Evolutionary conservation across 768 basidiomycete species (phyloP), one percentile per base, ranked within the genome.

Genomic region (Panellus pusillus): DNA sequence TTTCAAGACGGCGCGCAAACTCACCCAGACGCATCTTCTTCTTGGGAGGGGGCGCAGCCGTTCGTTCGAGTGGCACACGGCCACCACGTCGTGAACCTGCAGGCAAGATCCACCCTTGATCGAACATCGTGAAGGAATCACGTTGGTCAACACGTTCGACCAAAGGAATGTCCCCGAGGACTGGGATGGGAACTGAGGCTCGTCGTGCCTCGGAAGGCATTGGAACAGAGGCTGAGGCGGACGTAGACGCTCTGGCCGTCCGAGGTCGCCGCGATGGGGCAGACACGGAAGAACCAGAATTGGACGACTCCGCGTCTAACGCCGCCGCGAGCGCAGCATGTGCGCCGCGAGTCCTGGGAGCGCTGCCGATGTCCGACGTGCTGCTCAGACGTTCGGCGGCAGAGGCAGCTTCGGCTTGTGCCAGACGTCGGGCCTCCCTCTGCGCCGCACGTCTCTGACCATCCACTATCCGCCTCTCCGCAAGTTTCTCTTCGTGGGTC

Each of bases 61-160:
- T 68, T 36, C 76, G 72, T 20, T 83, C 82, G 9, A 76, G 56
- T 13, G 74, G 64, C 18, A 70, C 67, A 13, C 88, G 73, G 18
- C 83, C 83, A 28, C 84, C 80, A 29, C 93, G 78, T 59, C 82
- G 80, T 47, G 83, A 80, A 31, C 87, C 89, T 2, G 83, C 74
- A 19, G 91, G 89, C 13, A 95, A 70, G 8, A 96, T 91, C 93
- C 92, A 95, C 0, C 93, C 93, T 19, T 77, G 74, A 54, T 97
- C 87, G 71, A 96, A 96, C 71, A 86, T 70, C 64, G 75, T 80
- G 75, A 96, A 97, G 17, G 86, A 86, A 39, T 80, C 80, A 50
- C 81, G 79, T 39, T 80, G 78, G 64, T 87, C 88, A 29, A 95
- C 82, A 38, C 84, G 75, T n/a, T 84, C 79, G 3, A 91, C 85